These are phyloP conservation scores for Cladosporium cucumerinum DNA, from an alignment of 2,329 filamentous ascomycete genomes.

Conservation along the genomic window DNA sequence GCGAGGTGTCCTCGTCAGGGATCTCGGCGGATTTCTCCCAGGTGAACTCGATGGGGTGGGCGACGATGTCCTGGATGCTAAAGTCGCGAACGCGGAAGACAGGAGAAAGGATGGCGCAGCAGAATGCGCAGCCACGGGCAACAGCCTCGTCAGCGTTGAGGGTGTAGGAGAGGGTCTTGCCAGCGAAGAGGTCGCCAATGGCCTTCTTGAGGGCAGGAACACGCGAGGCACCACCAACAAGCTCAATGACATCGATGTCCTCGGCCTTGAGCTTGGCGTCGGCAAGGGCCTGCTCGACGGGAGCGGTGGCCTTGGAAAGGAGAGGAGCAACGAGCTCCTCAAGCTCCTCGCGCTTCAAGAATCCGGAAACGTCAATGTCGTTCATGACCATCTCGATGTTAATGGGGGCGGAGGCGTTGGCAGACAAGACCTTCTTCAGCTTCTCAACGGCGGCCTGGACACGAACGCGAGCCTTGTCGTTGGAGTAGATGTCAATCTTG, in stretches of 20 bases:
- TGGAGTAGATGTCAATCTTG: slow-evolving; percentile 91
- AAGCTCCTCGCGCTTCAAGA: slow-evolving; percentile 91
- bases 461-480: slow-evolving; percentile 84
- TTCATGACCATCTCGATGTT: slow-evolving; percentile 99
- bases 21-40: slow-evolving; percentile 99
- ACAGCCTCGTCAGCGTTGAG: slow-evolving; percentile 98
- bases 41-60: slow-evolving; percentile 96
- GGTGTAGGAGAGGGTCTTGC: slow-evolving; percentile 89
- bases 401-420: slow-evolving; percentile 86
- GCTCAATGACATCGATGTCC: slow-evolving; percentile 89
- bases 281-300: slow-evolving; percentile 87
- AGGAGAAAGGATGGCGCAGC: slow-evolving; percentile 93
- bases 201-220: slow-evolving; percentile 88
- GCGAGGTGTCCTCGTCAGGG: slow-evolving; percentile 93
- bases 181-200: slow-evolving; percentile 85
- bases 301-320: slow-evolving; percentile 66
- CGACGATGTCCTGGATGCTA: slow-evolving; percentile 93
- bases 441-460: slow-evolving; percentile 89
- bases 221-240: slow-evolving; percentile 92
- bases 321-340: slow-evolving; percentile 87
- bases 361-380: slow-evolving; percentile 82
- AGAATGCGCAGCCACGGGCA: slow-evolving; percentile 92
- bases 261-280: slow-evolving; percentile 87
- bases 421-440: slow-evolving; percentile 96
- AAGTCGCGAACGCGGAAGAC: slow-evolving; percentile 99